Evolutionary conservation across 169 alveolate genomes (phyloP).

Genomic region (Babesia ovata): DNA sequence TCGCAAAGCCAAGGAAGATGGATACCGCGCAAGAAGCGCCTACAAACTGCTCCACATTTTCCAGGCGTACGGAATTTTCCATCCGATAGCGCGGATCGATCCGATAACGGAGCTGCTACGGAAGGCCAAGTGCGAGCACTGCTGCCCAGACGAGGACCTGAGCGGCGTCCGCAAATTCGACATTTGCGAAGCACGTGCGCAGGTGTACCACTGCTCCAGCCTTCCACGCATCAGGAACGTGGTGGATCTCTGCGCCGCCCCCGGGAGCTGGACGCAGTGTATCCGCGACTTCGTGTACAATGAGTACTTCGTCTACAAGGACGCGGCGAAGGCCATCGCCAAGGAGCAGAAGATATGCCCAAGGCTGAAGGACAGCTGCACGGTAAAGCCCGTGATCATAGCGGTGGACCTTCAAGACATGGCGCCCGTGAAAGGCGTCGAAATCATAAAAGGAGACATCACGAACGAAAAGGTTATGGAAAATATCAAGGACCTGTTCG

Average conservation of each 20-base stretch:
- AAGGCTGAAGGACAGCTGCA: conserved; percentile 44
- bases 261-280: conserved; percentile 97
- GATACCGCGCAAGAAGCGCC: conserved; percentile 96
- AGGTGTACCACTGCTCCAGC: conserved; percentile 62
- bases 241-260: conserved; percentile 98
- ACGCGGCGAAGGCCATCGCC: conserved; percentile 52
- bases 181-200: conserved; percentile 34
- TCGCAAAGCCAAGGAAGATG: conserved; percentile 96
- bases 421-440: conserved; percentile 94
- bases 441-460: conserved; percentile 94
- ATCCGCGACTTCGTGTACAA: conserved; percentile 61
- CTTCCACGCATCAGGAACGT: conserved; percentile 76
- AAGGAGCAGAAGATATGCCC: conserved; percentile 48
- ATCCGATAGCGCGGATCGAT: conserved; percentile 48
- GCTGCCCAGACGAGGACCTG: conserved; percentile 38
- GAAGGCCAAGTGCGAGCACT: conserved; percentile 39
- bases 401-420: conserved; percentile 96
- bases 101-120: conserved; percentile 24
- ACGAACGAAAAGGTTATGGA: conserved; percentile 91
- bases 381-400: conserved; percentile 85
- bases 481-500: conserved; percentile 75
- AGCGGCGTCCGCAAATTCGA: conserved; percentile 22
- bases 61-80: conserved; percentile 86
- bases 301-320: conserved; percentile 56
- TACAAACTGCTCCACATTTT: conserved; percentile 93